Evolutionary conservation across 106 monocot species (phyloP).

Genomic region (Dioscorea zingiberensis): DNA sequence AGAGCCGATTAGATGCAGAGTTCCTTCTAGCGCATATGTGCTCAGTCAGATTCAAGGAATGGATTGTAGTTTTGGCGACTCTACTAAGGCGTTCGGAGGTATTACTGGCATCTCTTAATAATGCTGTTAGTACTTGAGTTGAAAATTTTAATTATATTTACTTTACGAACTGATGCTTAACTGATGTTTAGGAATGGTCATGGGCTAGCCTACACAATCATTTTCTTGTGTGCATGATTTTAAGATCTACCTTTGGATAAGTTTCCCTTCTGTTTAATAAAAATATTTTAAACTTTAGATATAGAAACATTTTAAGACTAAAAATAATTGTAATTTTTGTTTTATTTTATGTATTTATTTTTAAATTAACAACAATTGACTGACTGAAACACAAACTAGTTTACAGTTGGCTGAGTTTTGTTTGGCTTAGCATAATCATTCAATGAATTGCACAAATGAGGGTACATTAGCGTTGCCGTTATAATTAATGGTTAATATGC

Average conservation of each 20-base stretch:
- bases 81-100: constrained; percentile 90
- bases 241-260: not conserved
- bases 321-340: no score
- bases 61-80: constrained; percentile 98
- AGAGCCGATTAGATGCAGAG: constrained; percentile 97
- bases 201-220: no score
- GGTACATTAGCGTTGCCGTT: no score
- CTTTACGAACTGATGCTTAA: not conserved
- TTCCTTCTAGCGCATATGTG: constrained; percentile 99
- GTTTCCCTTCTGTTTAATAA: not conserved
- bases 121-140: not conserved
- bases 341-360: no score
- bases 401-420: no score
- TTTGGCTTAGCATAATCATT: no score
- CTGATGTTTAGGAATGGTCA: no score
- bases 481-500: no score
- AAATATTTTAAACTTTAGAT: not conserved
- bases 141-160: not conserved
- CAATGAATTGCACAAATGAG: no score
- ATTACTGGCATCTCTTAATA: not conserved
- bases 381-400: no score
- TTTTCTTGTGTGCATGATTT: constrained; percentile 9
- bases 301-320: no score
- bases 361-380: no score
- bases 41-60: constrained; percentile 99